Conservation (phyloP, 2,329 filamentous ascomycete genomes). For the Stenocarpella maydis region DNA sequence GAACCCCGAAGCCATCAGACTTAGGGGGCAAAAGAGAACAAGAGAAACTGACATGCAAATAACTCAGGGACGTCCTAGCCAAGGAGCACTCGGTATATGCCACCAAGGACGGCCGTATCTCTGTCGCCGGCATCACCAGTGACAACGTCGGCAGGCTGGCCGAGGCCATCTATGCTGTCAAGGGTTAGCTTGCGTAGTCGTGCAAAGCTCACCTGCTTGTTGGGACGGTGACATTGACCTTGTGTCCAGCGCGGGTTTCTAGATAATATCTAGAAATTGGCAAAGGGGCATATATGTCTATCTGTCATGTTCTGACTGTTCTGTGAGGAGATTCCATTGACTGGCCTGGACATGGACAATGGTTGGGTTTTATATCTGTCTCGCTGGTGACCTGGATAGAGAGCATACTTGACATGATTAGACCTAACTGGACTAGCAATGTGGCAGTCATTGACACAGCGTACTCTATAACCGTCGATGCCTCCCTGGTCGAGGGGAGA, state of each 20-base stretch:
- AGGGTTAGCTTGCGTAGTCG: slow-evolving; percentile 57
- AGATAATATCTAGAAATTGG: not conserved
- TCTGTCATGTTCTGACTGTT: not conserved
- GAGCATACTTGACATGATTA: not conserved
- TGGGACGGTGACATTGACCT: not conserved
- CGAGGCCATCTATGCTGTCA: slow-evolving; percentile 85
- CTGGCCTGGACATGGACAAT: not conserved
- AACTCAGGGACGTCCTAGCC: slow-evolving; percentile 69
- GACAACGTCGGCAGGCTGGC: slow-evolving; percentile 83
- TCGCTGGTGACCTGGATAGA: not conserved
- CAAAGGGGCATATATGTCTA: not conserved
- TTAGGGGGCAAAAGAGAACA: not conserved
- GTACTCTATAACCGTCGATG: no score
- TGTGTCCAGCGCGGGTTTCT: not conserved
- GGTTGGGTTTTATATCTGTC: not conserved
- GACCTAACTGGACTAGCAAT: no score
- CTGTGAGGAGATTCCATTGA: not conserved
- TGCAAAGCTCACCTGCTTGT: not conserved
- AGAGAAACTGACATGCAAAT: not conserved
- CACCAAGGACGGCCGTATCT: slow-evolving; percentile 90
- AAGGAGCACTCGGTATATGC: slow-evolving; percentile 98
- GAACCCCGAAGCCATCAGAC: not conserved
- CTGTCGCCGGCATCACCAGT: slow-evolving; percentile 82
- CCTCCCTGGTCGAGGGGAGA: no score
- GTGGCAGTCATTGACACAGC: no score